Base-by-base conservation (phyloP, 495 filamentous ascomycete species). In the Astrocystis sublimbata region DNA sequence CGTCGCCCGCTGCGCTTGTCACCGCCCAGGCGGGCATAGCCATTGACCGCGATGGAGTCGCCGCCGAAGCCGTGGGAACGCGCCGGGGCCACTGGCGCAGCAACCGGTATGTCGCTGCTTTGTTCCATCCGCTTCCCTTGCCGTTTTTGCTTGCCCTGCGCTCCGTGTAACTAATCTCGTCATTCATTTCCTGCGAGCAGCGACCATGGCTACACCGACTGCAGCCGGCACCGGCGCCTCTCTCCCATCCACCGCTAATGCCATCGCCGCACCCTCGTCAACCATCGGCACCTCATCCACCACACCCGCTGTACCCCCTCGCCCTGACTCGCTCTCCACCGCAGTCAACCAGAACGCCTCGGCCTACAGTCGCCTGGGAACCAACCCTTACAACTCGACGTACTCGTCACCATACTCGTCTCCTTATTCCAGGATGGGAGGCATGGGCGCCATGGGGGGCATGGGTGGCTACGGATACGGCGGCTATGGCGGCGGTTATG, bases 51-150 rank as follows among this genome's bases (percentile, higher is more conserved):
- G 3, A 82, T 82, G 80, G 85, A 86, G 65, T 93, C 93, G 77
- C 93, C 93, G 67, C 93, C 93, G 36, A 98, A 98, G 78, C 93
- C 93, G 19, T 98, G 93, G 93, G 93, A 98, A 78, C 85, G 87
- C 73, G 83, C 85, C 59, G 89, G 91, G 73, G 84, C 85, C 47
- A 73, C 78, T 54, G 72, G 82, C 61, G 77, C 84, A 67, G 74
- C 82, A 79, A 73, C 73, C 66, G 75, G 80, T 87, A 72, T 50
- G 74, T 70, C 63, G 17, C 49, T 64, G 30, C 61, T 49, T 28
- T 54, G 19, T 36, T 21, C n/a, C 33, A 31, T n/a, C 19, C 15
- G 31, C 15, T 21, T 35, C 60, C 63, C 55, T 58, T 28, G 36
- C 19, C 30, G n/a, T n/a, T n/a, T n/a, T 43, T 15, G 55, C 12